Evolutionary conservation across 169 alveolate species (phyloP).

Genomic region (Babesia sp.): DNA sequence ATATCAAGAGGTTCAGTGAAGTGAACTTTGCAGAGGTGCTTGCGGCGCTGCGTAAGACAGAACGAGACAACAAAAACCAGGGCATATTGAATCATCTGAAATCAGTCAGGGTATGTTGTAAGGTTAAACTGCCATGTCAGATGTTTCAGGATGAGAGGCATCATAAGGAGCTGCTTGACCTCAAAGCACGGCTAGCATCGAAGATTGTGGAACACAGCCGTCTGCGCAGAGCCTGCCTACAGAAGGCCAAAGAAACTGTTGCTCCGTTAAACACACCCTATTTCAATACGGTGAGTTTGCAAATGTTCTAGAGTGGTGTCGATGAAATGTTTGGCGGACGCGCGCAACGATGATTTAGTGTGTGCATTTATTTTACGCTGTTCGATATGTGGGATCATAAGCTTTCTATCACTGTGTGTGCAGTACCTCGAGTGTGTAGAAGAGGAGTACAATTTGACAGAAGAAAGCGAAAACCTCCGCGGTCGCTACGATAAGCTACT

Average conservation of each 20-base stretch:
- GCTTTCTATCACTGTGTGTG: neutral
- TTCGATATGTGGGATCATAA: too few species aligned
- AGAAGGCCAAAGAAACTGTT: constrained; percentile 17
- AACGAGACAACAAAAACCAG: neutral
- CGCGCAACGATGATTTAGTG: too few species aligned
- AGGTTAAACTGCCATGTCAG: neutral
- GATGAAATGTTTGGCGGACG: neutral
- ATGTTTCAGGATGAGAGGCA: neutral
- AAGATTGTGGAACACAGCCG: neutral
- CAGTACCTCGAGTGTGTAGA: constrained; percentile 9
- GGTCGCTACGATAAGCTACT: neutral
- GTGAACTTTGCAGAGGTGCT: neutral
- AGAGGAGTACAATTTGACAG: neutral
- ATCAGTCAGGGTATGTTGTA: neutral
- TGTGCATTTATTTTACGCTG: too few species aligned
- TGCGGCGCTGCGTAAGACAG: neutral
- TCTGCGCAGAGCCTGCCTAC: neutral
- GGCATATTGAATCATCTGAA: neutral
- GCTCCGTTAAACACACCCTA: neutral
- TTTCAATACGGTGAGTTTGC: constrained; percentile 4
- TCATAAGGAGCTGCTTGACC: neutral
- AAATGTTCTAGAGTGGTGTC: neutral
- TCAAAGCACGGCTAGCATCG: neutral
- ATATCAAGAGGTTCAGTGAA: neutral
- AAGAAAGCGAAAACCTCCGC: neutral